Base-by-base conservation (phyloP, 805 yeast genomes). In the Zygosaccharomyces rouxii region DNA sequence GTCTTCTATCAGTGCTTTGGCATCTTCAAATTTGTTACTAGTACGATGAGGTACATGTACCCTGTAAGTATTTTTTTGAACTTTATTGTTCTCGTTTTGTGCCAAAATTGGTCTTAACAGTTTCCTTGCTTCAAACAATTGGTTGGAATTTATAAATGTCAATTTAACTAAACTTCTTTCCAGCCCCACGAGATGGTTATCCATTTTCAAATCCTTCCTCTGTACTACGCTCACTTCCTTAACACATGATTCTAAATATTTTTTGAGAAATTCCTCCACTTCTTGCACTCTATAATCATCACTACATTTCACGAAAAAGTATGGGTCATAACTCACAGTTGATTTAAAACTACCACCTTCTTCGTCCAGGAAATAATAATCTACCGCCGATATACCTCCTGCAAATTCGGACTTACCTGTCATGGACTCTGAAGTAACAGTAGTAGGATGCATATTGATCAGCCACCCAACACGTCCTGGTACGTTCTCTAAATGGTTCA, bases 331-430 rank as follows among this genome's bases (percentile, higher is more conserved):
- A 49, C 78, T 84, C 11, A 87, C 68, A 0, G 96, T 84, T 3
- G 89, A 83, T 63, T 92, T 94, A 72, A 95, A 94, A 38, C 86
- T 81, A 5, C 97, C 99, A 42, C 99, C 99, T 64, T 90, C 97
- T 59, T 88, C 96, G 64, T 90, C 98, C 6, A 94, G 69, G 58
- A 95, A 94, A 63, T 95, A 95, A 66, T 85, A 89, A 58, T 94
- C 97, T 2, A 92, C 97, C 3, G 92, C 99, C 0, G 97, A 79
- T 30, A 78, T 73, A 7, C 96, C 97, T 14, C 51, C 37, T 5
- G 55, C 42, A 22, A 54, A 51, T 16, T 48, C 45, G 5, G 44
- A 30, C 33, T 42, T 42, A 18, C 49, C 72, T 3, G 47, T 43
- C 5, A 52, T 28, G 5, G 55, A 33, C 4, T 78, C 79, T 10